phyloP scores from a whole-genome alignment of 257 asterid genomes.

The Salvia hispanica region DNA sequence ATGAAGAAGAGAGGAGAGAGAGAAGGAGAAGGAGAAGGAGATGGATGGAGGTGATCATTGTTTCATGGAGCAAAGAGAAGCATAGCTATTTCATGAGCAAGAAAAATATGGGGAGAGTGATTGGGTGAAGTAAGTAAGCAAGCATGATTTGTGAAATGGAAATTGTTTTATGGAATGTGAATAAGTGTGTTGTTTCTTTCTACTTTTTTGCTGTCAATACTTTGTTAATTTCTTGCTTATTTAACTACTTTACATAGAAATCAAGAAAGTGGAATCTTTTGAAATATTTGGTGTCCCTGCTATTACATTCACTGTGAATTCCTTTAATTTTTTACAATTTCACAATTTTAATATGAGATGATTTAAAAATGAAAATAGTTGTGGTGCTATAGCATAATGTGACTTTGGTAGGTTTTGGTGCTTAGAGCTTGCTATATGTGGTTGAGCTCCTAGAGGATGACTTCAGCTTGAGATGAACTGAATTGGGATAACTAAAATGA shows the following conservation, averaged over 20 bases:
- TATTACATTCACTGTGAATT: conserved; percentile 35
- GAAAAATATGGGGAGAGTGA: conserved; percentile 37
- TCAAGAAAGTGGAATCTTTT: conserved; percentile 52
- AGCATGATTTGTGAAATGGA: conserved; percentile 33
- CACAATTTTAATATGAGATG: not conserved
- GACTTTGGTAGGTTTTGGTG: conserved; percentile 27
- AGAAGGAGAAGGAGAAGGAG: conserved; percentile 43
- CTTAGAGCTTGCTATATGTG: conserved; percentile 21
- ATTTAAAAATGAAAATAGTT: not conserved
- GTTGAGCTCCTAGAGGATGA: conserved; percentile 29
- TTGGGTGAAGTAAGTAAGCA: conserved; percentile 4
- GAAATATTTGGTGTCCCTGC: conserved; percentile 37
- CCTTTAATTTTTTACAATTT: too few relatives aligned
- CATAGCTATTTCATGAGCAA: conserved; percentile 36
- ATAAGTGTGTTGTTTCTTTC: conserved; percentile 20
- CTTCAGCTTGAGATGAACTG: conserved; percentile 24
- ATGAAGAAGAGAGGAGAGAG: conserved; percentile 35
- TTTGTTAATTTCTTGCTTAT: conserved; percentile 26
- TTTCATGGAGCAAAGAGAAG: conserved; percentile 32
- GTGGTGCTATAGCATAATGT: not conserved
- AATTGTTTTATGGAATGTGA: conserved; percentile 32
- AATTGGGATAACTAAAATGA: conserved; percentile 10
- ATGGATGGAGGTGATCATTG: conserved; percentile 39
- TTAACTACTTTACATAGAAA: conserved; percentile 28
- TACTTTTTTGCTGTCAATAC: conserved; percentile 40